A percentile compares a stretch with the other conserved stretches of the same genome.
These are phyloP conservation scores for Picochlorum sp. DNA, from an alignment of 139 green algal genomes.

Conservation along the genomic window DNA sequence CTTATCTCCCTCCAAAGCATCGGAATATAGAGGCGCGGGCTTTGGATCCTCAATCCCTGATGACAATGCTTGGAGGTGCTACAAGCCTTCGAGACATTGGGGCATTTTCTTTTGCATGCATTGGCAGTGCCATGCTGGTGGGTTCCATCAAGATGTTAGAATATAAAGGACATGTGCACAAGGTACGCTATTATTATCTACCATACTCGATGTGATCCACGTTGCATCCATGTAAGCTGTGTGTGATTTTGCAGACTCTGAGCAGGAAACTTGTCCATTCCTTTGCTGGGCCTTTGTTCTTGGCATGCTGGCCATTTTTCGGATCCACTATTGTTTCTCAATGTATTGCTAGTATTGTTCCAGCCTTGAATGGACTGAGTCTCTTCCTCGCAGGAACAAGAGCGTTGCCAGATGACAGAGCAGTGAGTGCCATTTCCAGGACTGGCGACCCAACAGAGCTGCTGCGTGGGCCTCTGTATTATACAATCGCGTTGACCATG, in stretches of 20 bases:
- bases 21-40: too few species aligned
- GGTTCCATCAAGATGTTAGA: not conserved
- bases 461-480: constrained; percentile 73
- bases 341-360: constrained; percentile 6
- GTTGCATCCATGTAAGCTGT: not conserved
- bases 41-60: too few species aligned
- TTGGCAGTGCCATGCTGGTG: not conserved
- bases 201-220: too few species aligned
- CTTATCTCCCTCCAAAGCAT: not conserved
- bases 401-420: constrained; percentile 43
- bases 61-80: too few species aligned
- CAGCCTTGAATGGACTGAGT: constrained; percentile 5
- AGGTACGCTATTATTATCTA: not conserved
- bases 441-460: constrained; percentile 23
- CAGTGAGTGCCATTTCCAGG: constrained; percentile 67
- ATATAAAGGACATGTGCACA: constrained; percentile 1
- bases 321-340: constrained; percentile 18
- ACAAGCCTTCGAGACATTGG: not conserved
- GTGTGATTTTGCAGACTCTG: constrained; percentile 53
- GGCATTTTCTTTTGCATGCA: not conserved
- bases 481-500: constrained; percentile 62
- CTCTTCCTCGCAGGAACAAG: constrained; percentile 50
- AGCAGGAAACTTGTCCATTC: constrained; percentile 91
- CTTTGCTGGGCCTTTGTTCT: constrained; percentile 72
- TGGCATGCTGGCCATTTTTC: constrained; percentile 83